These are phyloP conservation scores for Aspergillus arachidicola DNA, from an alignment of 2,329 filamentous ascomycete genomes.

Conservation along the genomic window DNA sequence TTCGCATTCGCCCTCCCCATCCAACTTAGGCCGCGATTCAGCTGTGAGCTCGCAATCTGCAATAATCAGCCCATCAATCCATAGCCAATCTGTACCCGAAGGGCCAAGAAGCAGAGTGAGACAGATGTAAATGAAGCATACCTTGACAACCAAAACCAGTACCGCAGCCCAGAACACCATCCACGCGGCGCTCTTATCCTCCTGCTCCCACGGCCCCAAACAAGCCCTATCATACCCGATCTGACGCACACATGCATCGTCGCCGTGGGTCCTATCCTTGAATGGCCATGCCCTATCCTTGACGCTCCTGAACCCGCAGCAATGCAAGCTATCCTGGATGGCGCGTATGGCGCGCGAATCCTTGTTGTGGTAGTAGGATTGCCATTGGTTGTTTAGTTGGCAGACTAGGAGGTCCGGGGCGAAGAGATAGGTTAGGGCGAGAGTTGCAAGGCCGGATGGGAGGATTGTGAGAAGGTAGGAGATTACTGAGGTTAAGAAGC, in stretches of 20 bases:
- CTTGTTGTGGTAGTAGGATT: constrained; percentile 32
- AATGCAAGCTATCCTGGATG: constrained; percentile 37
- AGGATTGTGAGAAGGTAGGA: constrained; percentile 30
- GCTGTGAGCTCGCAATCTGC: neutral
- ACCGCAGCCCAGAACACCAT: constrained; percentile 32
- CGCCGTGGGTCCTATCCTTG: constrained; percentile 32
- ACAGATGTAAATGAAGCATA: neutral
- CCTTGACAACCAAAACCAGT: constrained; percentile 26
- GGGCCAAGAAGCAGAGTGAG: neutral
- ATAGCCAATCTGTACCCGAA: neutral
- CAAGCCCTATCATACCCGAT: constrained; percentile 36
- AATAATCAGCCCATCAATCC: neutral
- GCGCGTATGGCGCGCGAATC: constrained; percentile 33
- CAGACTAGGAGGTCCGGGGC: constrained; percentile 30
- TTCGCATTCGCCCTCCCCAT: neutral
- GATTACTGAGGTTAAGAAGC: neutral
- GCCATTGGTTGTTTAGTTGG: constrained; percentile 35
- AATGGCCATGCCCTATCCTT: constrained; percentile 44
- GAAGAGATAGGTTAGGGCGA: constrained; percentile 32
- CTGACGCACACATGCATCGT: constrained; percentile 34
- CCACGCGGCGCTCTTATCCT: constrained; percentile 30
- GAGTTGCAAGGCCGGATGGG: constrained; percentile 31
- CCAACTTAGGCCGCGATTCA: neutral
- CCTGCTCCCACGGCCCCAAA: constrained; percentile 30
- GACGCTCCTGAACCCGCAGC: constrained; percentile 40